These are phyloP conservation scores for Exutisphaerella laricina DNA, from an alignment of 2,329 filamentous ascomycete species.

Conservation along the genomic window DNA sequence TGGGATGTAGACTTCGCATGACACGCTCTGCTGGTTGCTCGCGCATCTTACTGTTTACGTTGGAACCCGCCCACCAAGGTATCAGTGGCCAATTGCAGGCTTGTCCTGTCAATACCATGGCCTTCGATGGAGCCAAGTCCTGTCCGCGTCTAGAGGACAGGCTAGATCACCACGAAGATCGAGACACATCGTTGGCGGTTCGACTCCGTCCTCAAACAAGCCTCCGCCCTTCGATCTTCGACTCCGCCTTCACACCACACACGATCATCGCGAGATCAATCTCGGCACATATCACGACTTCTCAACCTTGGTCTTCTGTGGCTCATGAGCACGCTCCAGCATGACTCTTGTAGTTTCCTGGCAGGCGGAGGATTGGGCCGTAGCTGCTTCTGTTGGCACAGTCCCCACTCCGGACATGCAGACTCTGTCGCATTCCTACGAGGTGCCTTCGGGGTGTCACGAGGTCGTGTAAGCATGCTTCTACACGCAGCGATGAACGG, in stretches of 20 bases:
- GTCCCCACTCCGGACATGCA: too few species aligned
- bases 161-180: background rate
- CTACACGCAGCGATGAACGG: too few species aligned
- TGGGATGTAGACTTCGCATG: conserved; percentile 1
- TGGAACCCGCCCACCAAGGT: background rate
- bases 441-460: too few species aligned
- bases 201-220: too few species aligned
- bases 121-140: background rate
- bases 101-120: background rate
- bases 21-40: conserved; percentile 2
- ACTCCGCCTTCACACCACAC: background rate
- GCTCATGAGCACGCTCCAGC: background rate
- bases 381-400: too few species aligned
- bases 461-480: too few species aligned
- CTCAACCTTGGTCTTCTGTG: background rate
- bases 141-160: background rate
- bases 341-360: conserved; percentile 1
- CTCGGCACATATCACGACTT: too few species aligned
- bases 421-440: too few species aligned
- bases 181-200: background rate
- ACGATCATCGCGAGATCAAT: too few species aligned
- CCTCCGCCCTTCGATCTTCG: too few species aligned
- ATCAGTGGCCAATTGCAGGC: background rate
- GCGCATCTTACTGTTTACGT: background rate
- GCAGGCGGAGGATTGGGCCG: background rate